Base-by-base conservation (phyloP, 75 land plant genomes). In the Sequoiadendron giganteum region DNA sequence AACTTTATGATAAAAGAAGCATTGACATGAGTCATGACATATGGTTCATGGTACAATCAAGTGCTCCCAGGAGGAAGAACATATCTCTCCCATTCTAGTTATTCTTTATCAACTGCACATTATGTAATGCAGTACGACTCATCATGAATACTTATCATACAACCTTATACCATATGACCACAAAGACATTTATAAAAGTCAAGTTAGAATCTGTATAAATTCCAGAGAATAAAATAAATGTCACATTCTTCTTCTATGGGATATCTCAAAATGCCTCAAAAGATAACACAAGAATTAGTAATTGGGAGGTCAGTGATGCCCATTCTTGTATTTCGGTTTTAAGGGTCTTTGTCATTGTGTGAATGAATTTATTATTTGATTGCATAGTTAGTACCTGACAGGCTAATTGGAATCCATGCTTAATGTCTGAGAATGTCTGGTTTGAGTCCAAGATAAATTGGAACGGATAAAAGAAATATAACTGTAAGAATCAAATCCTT, bases 1-100 rank as follows among this genome's bases (percentile, higher is more conserved):
- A 81, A 81, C 83, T 81, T 81, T 42, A 19, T 40, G 83, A 81
- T 38, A 43, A 81, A 52, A 81, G 48, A 81, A 81, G 83, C 30
- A 43, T 9, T 81, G 13, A 25, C 47, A 81, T n/a, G n/a, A n/a
- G n/a, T n/a, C n/a, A n/a, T 36, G 77, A 78, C 19, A 13, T 39
- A 42, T 14, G 39, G 39, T 38, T 78, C 49, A 6, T 81, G 48
- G 83, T 7, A 39, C 48, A 81, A 43, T 25, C 10, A 81, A 42
- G 45, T 80, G 7, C 72, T 18, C n/a, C 30, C 47, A 15, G 3
- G 48, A 43, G 7, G 48, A 81, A 81, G 40, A 81, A 43, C 21
- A 43, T 42, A 43, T 81, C n/a, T 42, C 83, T 43, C 45, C 83
- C 43, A 25, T 81, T 10, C 30, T 82, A 25, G 28, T 82, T 82